Base-by-base conservation (phyloP, 208 protist species). In the Leishmania tarentolae region DNA sequence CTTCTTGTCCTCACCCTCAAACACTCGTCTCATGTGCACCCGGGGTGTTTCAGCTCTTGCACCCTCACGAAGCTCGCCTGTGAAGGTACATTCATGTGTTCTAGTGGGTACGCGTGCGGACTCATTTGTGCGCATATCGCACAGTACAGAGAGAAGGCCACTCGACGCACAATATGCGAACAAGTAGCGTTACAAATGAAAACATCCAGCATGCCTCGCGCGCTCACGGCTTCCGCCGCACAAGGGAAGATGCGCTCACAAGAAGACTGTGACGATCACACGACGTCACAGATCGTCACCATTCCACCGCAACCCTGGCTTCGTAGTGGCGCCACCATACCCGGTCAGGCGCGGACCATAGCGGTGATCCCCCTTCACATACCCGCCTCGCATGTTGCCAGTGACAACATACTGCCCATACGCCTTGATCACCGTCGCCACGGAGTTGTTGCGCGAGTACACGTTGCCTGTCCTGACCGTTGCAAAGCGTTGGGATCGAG, bases 341-440 rank as follows among this genome's bases (percentile, higher is more conserved):
- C 94, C 94, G 2, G 92, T 97, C 35, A 97, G 82, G 13, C 92
- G 91, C 17, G 92, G 94, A 1, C 94, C 94, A 70, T 92, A 97
- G 56, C 92, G 90, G 78, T 95, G 90, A 68, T 97, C 94, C 3
- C 89, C 90, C 78, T 97, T 97, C 31, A 96, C 86, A 69, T 96
- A 96, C 6, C 94, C 94, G 28, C 92, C 94, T n/a, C 91, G 88
- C 92, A 96, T 96, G 80, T 92, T 96, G 0, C 94, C 94, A 1
- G 94, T 97, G 35, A 97, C 73, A 9, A 96, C 86, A 78, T 96
- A 97, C 79, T 93, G 88, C 31, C 78, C 85, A 81, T 96, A 96
- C 8, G 92, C 91, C 57, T 86, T 85, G 42, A 97, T 82, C 47
- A 86, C 84, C 6, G 84, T 91, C 65, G 88, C 94, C 6, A 88